Percentiles rank a stretch among this genome's conserved stretches.
These are phyloP conservation scores for Dimocarpus longan DNA, from an alignment of 345 rosid genomes.

Conservation along the genomic window DNA sequence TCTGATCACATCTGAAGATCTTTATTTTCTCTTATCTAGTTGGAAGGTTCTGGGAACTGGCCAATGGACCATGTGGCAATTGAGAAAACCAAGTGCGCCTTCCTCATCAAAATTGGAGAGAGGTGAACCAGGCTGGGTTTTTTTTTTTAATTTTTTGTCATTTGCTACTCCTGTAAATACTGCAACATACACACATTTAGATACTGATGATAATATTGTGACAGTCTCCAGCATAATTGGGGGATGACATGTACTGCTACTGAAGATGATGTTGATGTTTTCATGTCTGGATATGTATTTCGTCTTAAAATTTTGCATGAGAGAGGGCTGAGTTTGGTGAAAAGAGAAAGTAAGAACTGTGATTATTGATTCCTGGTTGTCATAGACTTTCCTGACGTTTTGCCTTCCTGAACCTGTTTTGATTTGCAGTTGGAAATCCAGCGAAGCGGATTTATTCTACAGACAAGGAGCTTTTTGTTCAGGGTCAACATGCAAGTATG, in stretches of 20 bases:
- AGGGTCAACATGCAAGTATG: conserved; percentile 93
- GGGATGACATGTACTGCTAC: conserved; percentile 71
- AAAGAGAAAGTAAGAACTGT: conserved; percentile 64
- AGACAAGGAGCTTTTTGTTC: conserved; percentile 72
- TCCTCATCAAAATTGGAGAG: conserved; percentile 90
- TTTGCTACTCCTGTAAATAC: background rate
- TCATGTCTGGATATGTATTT: conserved; percentile 79
- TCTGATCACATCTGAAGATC: conserved; percentile 16
- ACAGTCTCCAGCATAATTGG: conserved; percentile 72
- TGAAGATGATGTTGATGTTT: conserved; percentile 75
- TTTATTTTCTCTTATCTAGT: conserved; percentile 44
- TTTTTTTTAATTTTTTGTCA: too few species aligned
- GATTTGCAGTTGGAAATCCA: conserved; percentile 56
- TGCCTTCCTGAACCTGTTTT: conserved; percentile 21
- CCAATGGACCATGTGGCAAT: conserved; percentile 81
- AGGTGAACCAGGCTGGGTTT: conserved; percentile 47
- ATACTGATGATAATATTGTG: conserved; percentile 26
- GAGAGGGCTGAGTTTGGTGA: conserved; percentile 81
- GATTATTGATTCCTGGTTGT: conserved; percentile 24
- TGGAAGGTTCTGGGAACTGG: conserved; percentile 99
- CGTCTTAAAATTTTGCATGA: conserved; percentile 86
- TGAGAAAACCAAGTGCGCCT: conserved; percentile 88
- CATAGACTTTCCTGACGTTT: conserved; percentile 14
- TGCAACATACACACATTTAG: background rate
- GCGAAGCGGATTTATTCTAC: conserved; percentile 54